Evolutionary conservation across 352 stramenopile genomes (phyloP), one percentile per base, ranked within the genome.

Genomic region (Saprolegnia parasitica): DNA sequence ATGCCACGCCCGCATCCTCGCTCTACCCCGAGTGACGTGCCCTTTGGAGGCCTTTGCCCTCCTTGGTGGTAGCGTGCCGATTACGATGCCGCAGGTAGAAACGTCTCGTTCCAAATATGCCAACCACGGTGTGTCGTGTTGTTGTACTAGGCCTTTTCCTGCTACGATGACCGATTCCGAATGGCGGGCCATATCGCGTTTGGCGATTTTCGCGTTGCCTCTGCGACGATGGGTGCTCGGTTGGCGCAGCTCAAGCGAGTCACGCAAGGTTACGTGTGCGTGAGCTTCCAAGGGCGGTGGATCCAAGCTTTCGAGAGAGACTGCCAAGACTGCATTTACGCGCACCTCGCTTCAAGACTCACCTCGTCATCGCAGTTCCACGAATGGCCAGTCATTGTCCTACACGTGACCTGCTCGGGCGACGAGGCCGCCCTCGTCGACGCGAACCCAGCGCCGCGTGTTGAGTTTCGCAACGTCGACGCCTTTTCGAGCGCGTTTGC

Each of bases 351-450:
- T 35, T 35, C 29, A 35, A 35, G 29, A 35, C 2, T 35, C 29
- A 5, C 5, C 2, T 35, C 29, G 39, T 47, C 15, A 32, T 21
- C 29, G 47, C 40, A 46, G 72, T 5, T 54, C 68, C 5, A 57
- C 71, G 15, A 70, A 77, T n/a, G 74, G 82, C 83, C 81, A 15
- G 86, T 93, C 42, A 89, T 90, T 62, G 78, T 95, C 8, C 52
- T 93, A 60, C 90, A 91, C 72, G 56, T 95, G 20, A 52, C 72
- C n/a, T 72, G 56, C 49, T 40, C 71, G 24, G 37, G 35, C 2
- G 42, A 76, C 11, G 72, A 86, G 20, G 82, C 77, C 46, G 81
- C 82, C 4, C 35, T 78, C 26, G 71, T 71, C 32, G 60, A 61
- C 40, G 74, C 72, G 2, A 35, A 2, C 29, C 29, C 29, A 5